Conservation (phyloP, 768 basidiomycete species). For the Fomitopsis serialis region DNA sequence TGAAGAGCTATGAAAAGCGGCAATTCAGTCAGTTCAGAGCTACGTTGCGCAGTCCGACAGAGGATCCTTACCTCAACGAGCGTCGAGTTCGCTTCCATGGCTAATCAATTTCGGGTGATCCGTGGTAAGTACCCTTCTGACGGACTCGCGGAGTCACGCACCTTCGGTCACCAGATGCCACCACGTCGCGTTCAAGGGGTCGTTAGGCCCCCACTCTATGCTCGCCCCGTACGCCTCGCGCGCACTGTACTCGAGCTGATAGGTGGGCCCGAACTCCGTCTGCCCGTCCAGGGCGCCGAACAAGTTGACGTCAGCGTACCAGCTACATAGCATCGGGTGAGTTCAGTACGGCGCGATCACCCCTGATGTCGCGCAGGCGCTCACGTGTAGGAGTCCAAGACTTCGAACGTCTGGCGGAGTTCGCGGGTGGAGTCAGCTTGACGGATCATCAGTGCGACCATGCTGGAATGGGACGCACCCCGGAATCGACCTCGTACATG, state of each 20-base stretch:
- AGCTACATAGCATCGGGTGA: constrained; percentile 33
- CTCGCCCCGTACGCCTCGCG: constrained; percentile 61
- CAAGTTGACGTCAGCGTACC: constrained; percentile 55
- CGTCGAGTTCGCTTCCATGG: constrained; percentile 45
- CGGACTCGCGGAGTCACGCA: constrained; percentile 22
- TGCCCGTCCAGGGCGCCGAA: constrained; percentile 58
- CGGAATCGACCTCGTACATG: constrained; percentile 67
- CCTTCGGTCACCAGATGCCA: constrained; percentile 79
- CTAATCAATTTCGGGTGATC: neutral
- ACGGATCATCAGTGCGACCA: neutral
- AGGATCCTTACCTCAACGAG: constrained; percentile 43
- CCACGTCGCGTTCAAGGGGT: constrained; percentile 78
- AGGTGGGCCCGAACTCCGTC: constrained; percentile 53
- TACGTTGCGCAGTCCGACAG: neutral
- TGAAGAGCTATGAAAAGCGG: constrained; percentile 48
- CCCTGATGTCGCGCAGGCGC: constrained; percentile 16
- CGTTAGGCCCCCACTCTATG: constrained; percentile 53
- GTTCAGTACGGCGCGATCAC: neutral
- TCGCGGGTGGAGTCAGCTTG: neutral
- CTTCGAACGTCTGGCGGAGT: constrained; percentile 59
- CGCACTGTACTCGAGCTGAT: constrained; percentile 59
- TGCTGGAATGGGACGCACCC: constrained; percentile 35
- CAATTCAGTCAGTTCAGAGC: neutral
- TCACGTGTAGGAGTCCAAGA: constrained; percentile 74
- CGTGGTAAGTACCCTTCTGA: neutral